These are phyloP conservation scores for Penicillium flavigenum DNA, from an alignment of 495 filamentous ascomycete genomes.

Conservation along the genomic window DNA sequence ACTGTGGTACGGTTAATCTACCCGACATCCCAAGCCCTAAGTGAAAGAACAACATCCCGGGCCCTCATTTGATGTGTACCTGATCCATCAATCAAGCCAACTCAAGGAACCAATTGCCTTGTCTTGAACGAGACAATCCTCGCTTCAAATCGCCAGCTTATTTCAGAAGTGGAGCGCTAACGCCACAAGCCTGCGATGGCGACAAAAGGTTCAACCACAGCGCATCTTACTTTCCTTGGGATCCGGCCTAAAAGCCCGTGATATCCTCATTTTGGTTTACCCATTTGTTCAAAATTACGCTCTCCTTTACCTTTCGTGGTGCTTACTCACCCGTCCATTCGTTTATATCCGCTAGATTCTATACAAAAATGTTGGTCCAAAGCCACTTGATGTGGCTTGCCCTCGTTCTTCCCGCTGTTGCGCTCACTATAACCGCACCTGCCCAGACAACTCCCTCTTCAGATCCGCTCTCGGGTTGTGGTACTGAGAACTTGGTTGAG, in stretches of 20 bases:
- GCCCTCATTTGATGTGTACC: background rate
- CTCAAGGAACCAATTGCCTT: conserved; percentile 5
- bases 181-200: background rate
- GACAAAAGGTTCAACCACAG: background rate
- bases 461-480: background rate
- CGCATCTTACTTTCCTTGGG: too few species aligned
- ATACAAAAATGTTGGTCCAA: conserved; percentile 6
- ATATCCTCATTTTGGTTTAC: background rate
- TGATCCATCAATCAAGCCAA: background rate
- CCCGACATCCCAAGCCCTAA: conserved; percentile 11
- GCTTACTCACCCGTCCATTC: conserved; percentile 10
- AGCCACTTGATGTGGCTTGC: conserved; percentile 7
- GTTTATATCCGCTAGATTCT: background rate
- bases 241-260: background rate
- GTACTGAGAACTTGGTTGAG: conserved; percentile 1
- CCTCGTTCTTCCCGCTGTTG: conserved; percentile 6
- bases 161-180: conserved; percentile 5
- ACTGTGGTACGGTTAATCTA: background rate
- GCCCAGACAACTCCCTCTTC: background rate
- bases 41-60: conserved; percentile 4
- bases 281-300: background rate
- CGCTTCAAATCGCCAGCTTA: conserved; percentile 10
- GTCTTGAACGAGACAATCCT: background rate
- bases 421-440: conserved; percentile 2
- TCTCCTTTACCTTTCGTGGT: conserved; percentile 1